These are phyloP conservation scores for Solanum habrochaites DNA, from an alignment of 257 asterid species.

Conservation along the genomic window DNA sequence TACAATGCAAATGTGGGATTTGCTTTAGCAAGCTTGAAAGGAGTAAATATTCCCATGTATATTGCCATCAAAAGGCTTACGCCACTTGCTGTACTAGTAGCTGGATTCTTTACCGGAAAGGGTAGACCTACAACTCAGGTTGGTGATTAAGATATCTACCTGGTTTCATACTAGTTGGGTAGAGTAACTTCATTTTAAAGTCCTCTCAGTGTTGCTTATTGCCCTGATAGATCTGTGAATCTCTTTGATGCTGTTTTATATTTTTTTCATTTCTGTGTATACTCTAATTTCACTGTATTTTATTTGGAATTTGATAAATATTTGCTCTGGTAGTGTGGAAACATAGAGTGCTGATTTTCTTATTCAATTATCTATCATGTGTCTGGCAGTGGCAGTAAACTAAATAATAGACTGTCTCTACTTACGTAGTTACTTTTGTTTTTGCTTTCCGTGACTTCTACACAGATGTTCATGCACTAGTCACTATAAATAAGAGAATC, in stretches of 20 bases:
- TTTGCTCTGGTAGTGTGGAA: background rate
- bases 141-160: background rate
- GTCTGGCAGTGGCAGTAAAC: background rate
- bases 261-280: background rate
- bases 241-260: background rate
- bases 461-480: background rate
- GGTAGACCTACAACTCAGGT: constrained; percentile 91
- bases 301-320: background rate
- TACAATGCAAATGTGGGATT: constrained; percentile 97
- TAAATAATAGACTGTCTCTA: background rate
- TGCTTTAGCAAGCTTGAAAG: constrained; percentile 95
- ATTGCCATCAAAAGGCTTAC: constrained; percentile 98
- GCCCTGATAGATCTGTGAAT: background rate
- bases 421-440: background rate
- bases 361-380: background rate
- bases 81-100: constrained; percentile 89
- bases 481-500: background rate
- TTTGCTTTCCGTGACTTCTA: background rate
- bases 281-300: background rate
- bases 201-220: background rate
- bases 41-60: constrained; percentile 98
- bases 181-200: background rate
- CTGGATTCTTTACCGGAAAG: constrained; percentile 83
- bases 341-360: background rate
- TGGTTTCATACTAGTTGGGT: background rate